Evolutionary conservation across 208 protist species (phyloP).

Genomic region (Leptomonas pyrrhocoris): DNA sequence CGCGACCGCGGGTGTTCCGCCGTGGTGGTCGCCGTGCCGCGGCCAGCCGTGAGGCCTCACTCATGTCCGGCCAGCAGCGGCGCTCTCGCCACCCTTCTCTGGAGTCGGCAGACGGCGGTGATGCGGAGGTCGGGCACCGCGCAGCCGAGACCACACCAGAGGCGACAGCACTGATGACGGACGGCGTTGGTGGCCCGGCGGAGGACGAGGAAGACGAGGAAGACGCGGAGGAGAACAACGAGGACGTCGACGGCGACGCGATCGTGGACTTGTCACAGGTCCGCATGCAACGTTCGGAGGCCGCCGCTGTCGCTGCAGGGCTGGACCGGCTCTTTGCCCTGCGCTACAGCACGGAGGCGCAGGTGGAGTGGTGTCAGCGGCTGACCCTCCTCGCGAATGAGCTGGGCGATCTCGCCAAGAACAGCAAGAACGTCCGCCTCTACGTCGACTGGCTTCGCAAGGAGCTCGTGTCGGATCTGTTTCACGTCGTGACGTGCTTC

Average conservation of each 20-base stretch:
- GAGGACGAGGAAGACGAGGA: conserved; percentile 19
- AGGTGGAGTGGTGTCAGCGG: conserved; percentile 86
- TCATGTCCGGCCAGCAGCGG: background rate
- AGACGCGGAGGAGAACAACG: conserved; percentile 20
- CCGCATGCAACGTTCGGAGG: conserved; percentile 65
- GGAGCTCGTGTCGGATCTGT: conserved; percentile 78
- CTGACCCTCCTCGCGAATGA: conserved; percentile 61
- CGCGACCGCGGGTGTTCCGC: conserved; percentile 13
- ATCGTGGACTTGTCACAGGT: conserved; percentile 33
- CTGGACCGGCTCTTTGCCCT: conserved; percentile 72
- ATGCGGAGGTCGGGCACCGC: background rate
- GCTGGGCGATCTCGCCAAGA: conserved; percentile 54
- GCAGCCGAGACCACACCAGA: conserved; percentile 5
- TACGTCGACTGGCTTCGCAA: conserved; percentile 82
- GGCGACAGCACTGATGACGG: background rate
- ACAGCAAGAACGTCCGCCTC: conserved; percentile 61
- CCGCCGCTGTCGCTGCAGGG: conserved; percentile 64
- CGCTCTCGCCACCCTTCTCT: background rate
- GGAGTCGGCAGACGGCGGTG: conserved; percentile 2
- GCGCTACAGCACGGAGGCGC: conserved; percentile 72
- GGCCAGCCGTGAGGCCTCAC: conserved; percentile 4
- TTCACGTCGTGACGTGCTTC: conserved; percentile 82
- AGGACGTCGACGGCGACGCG: conserved; percentile 19
- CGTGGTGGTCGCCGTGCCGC: conserved; percentile 12
- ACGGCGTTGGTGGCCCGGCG: conserved; percentile 13